Base-by-base conservation (phyloP, 768 basidiomycete species). In the Rhizopogon sp. region DNA sequence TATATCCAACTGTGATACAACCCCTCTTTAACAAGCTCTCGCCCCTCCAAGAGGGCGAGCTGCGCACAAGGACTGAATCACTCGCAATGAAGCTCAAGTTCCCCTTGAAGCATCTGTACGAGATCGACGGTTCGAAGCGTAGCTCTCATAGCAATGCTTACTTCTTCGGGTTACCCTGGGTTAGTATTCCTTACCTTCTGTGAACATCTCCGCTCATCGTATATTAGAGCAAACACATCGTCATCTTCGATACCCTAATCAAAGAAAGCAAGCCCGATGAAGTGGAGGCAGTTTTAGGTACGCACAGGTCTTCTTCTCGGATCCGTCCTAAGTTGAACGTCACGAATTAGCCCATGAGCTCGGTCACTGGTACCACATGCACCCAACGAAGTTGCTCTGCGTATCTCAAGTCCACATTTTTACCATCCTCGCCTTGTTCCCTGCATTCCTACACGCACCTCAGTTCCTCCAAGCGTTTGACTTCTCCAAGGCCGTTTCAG, bases 21-120 rank as follows among this genome's bases (percentile, higher is more conserved):
- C 97, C 97, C 0, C 73, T 98, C 54, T 98, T 98, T 82, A 98
- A 99, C 80, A 98, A 93, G 71, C 83, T 98, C 43, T 93, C 93
- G 1, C 91, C 93, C 3, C 80, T 99, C 5, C 75, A 81, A 0
- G 75, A 80, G 13, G 90, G 92, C 33, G 87, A 90, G 20, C 75
- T 98, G 6, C 85, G 93, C 22, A 74, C 70, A 6, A 78, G 91
- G 39, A 90, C 95, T 39, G 91, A 96, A 63, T 65, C 70, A 0
- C 77, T 99, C 14, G 92, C 95, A 0, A 62, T 73, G 40, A 87
- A 85, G 64, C 86, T 98, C 63, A 84, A 87, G 55, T 99, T 98
- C 81, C 96, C 97, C 0, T 75, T 98, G 54, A 97, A 88, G 65
- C 88, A 95, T 69, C 70, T 99, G 51, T 98, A 96, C 68, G 93